Conservation (phyloP, 176 grass and related monocot species). For the Carex littledalei region DNA sequence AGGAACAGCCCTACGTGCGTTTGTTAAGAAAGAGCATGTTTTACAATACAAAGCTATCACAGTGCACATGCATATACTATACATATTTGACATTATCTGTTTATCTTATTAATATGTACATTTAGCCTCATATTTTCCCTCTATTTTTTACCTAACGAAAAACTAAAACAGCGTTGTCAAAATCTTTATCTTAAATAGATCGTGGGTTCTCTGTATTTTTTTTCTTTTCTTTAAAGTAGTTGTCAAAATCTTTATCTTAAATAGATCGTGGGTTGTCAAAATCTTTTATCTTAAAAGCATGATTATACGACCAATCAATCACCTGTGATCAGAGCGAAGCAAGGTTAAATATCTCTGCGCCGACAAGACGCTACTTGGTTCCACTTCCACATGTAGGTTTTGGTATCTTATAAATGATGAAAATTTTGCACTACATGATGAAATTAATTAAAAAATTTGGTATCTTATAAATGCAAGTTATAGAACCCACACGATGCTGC, state of each 20-base stretch:
- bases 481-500: not conserved
- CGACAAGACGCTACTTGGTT: not conserved
- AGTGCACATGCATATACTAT: not conserved
- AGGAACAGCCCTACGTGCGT: not conserved
- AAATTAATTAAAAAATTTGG: not conserved
- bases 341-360: not conserved
- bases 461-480: not conserved
- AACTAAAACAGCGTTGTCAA: no score
- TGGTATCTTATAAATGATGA: no score
- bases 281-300: not conserved
- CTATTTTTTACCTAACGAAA: not conserved
- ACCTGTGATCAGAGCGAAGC: not conserved
- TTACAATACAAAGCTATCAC: not conserved
- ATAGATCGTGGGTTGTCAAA: no score
- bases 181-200: no score
- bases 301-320: not conserved
- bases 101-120: not conserved
- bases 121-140: not conserved
- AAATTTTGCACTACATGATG: not conserved
- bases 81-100: not conserved
- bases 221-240: no score
- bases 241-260: no score
- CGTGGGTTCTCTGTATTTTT: no score
- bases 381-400: slow-evolving; percentile 19
- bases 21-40: not conserved